These are phyloP conservation scores for Porcisia deanei DNA, from an alignment of 208 protist genomes.

Conservation along the genomic window DNA sequence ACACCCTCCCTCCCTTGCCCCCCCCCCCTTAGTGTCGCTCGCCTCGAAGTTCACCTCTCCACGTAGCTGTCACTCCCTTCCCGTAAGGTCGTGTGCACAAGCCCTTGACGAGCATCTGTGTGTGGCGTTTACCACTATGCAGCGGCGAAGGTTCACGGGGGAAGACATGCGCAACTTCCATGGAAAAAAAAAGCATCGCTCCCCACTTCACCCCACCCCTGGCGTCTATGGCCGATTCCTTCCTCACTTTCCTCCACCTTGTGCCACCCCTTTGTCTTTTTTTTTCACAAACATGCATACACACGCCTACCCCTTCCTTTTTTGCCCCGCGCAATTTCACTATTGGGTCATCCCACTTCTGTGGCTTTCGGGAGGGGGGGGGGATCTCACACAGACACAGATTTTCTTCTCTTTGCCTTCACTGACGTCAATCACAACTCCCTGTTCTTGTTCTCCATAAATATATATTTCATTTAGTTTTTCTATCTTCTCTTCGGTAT, in stretches of 20 bases:
- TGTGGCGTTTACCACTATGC: background rate
- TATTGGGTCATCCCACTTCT: background rate
- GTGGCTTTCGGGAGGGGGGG: background rate
- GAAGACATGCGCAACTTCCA: background rate
- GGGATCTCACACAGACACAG: background rate
- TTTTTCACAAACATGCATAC: background rate
- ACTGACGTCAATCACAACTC: background rate
- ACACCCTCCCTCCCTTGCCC: background rate
- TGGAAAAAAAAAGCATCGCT: background rate
- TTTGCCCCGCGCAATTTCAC: background rate
- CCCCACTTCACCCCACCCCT: background rate
- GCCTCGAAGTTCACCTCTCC: background rate
- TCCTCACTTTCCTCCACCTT: background rate
- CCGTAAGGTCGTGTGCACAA: background rate
- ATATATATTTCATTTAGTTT: background rate
- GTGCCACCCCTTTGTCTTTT: background rate
- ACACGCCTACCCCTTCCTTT: background rate
- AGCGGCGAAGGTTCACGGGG: background rate
- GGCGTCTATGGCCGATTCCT: background rate
- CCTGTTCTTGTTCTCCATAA: background rate
- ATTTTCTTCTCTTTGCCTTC: background rate
- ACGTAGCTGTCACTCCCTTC: no score
- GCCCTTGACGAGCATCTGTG: background rate
- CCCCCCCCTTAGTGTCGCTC: no score
- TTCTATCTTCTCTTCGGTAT: slow-evolving; percentile 19